Evolutionary conservation across 2,329 filamentous ascomycete species (phyloP).

Genomic region (Stagonosporopsis tanaceti): DNA sequence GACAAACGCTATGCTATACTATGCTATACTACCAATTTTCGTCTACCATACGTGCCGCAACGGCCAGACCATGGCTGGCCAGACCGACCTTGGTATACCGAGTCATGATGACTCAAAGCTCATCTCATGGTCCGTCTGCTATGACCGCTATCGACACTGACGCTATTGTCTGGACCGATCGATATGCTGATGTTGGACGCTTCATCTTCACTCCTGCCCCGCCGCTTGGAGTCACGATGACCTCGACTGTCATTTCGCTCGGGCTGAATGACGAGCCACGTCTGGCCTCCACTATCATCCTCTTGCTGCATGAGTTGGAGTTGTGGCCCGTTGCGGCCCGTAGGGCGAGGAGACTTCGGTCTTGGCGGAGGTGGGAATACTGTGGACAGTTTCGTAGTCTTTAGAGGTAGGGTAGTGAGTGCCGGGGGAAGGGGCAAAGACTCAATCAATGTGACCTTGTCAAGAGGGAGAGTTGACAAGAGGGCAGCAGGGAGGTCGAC

Average conservation of each 20-base stretch:
- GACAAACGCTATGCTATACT: conserved; percentile 18
- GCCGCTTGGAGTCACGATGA: conserved; percentile 25
- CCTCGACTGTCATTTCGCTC: conserved; percentile 46
- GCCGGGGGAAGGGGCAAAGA: conserved; percentile 38
- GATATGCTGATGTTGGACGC: conserved; percentile 47
- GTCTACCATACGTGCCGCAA: background rate
- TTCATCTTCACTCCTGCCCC: conserved; percentile 40
- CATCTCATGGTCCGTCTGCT: conserved; percentile 42
- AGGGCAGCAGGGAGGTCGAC: conserved; percentile 42
- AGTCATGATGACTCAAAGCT: background rate
- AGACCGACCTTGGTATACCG: background rate
- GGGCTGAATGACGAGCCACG: conserved; percentile 49
- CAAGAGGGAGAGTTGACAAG: conserved; percentile 42
- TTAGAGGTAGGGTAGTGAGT: conserved; percentile 42
- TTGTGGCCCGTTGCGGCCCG: conserved; percentile 34
- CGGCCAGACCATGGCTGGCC: background rate
- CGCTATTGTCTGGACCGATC: conserved; percentile 49
- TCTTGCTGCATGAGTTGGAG: conserved; percentile 49
- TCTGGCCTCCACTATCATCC: conserved; percentile 42
- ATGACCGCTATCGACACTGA: conserved; percentile 49
- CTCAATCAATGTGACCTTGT: conserved; percentile 46
- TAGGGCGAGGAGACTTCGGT: conserved; percentile 32
- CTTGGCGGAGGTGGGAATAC: conserved; percentile 41
- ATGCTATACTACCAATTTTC: conserved; percentile 10
- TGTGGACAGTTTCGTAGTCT: conserved; percentile 35